These are phyloP conservation scores for Fusarium nurragi DNA, from an alignment of 2,329 filamentous ascomycete genomes.

Conservation along the genomic window DNA sequence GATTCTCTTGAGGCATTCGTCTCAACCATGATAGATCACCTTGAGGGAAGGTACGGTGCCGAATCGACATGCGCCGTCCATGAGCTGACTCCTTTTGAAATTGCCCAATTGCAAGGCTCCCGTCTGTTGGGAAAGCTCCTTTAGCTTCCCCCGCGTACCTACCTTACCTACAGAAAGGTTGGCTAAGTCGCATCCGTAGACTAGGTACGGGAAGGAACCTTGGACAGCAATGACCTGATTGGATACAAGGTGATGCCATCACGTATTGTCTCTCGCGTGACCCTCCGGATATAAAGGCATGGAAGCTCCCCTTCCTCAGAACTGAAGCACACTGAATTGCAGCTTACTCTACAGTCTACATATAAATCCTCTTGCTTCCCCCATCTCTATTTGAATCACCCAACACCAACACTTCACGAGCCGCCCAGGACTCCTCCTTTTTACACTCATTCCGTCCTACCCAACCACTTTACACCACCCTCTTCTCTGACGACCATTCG, in stretches of 20 bases:
- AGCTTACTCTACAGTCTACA: constrained; percentile 1
- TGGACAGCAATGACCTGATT: constrained; percentile 43
- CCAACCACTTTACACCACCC: not conserved
- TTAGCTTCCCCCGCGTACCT: constrained; percentile 7
- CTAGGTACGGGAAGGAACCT: constrained; percentile 18
- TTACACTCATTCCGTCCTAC: not conserved
- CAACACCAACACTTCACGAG: not conserved
- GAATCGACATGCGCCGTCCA: not conserved
- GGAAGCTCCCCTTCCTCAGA: constrained; percentile 27
- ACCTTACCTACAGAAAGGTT: not conserved
- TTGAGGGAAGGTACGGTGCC: constrained; percentile 7
- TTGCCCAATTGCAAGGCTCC: constrained; percentile 24
- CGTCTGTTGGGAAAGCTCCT: constrained; percentile 4
- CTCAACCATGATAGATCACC: constrained; percentile 20
- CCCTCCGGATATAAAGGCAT: constrained; percentile 42
- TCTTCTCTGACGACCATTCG: constrained; percentile 2
- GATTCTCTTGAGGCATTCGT: not conserved
- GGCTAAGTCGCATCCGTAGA: not conserved
- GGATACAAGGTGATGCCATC: constrained; percentile 44
- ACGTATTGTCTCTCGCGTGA: constrained; percentile 40
- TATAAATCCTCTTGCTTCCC: not conserved
- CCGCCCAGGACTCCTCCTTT: not conserved
- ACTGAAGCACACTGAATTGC: constrained; percentile 1
- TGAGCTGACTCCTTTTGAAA: constrained; percentile 23
- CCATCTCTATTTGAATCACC: constrained; percentile 1